Evolutionary conservation across 1,139 yeast genomes (phyloP), one percentile per base, ranked within the genome.

Genomic region (Candida sanyaensis): DNA sequence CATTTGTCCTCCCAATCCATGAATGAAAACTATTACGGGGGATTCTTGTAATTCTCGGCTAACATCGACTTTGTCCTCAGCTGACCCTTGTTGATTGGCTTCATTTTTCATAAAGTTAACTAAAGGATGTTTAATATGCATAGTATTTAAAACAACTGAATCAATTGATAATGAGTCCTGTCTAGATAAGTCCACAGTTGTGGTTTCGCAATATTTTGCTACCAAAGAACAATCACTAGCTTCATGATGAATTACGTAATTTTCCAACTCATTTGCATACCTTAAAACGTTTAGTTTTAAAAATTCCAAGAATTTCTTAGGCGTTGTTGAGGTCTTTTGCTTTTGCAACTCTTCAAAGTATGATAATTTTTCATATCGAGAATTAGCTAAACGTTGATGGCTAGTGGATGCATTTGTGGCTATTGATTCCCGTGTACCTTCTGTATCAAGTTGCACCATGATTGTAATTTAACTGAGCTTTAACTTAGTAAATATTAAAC

Each of bases 1-100:
- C 67, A 85, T 72, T 59, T 86, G 92, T 7, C 95, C 95, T 1
- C 95, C 95, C 40, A 87, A 66, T 0, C 95, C 95, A 63, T 87
- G 95, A 23, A 87, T 59, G 46, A 87, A 78, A 11, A 87, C 69
- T 11, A 85, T 63, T 4, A 81, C 69, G 0, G 95, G 93, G 43
- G 84, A 65, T 23, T 71, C 73, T 26, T 69, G 65, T 37, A 81
- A 65, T 45, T 76, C 76, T 13, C 59, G 55, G 23, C 39, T 42
- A 12, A 77, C 66, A 42, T 64, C 62, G 3, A 59, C 48, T n/a
- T 55, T 45, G n/a, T 39, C 47, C 41, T 51, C 65, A 36, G 47
- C 59, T 50, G 51, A 55, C 40, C 40, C 54, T 37, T 50, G 55
- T 38, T 52, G 63, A 46, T 61, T 67, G 42, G 57, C 64, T 50